A percentile compares a stretch with the other conserved stretches of the same genome.
Conservation (phyloP, 2,329 filamentous ascomycete genomes). For the Ilyonectria destructans region DNA sequence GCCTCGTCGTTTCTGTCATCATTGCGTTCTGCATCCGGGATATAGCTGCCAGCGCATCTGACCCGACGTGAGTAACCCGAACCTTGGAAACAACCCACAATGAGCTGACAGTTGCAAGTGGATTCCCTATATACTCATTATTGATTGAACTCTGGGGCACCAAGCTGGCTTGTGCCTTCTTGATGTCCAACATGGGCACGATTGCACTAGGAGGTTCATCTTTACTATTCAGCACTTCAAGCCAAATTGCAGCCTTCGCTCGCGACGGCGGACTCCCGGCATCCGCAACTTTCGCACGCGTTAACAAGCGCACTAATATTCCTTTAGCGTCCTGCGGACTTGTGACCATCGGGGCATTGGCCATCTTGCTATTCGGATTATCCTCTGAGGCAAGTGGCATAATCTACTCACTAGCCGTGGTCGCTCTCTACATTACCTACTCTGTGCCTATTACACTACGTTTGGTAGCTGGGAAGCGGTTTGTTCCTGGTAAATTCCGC, state of each 20-base stretch:
- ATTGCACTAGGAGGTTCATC: not conserved
- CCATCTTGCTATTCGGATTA: no score
- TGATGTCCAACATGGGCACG: not conserved
- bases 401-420: no score
- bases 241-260: constrained; percentile 10
- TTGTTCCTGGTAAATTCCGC: no score
- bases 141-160: constrained; percentile 3
- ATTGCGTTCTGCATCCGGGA: constrained; percentile 16
- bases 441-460: no score
- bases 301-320: constrained; percentile 3
- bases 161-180: not conserved
- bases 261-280: constrained; percentile 12
- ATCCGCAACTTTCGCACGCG: not conserved
- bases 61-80: constrained; percentile 6
- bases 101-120: not conserved
- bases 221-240: not conserved
- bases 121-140: not conserved
- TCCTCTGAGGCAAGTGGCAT: no score
- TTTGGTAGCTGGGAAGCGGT: no score
- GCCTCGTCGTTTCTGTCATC: not conserved
- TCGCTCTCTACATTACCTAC: no score
- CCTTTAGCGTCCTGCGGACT: no score
- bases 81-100: not conserved
- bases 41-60: constrained; percentile 7
- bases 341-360: no score